Evolutionary conservation across 768 basidiomycete species (phyloP), one percentile per base, ranked within the genome.

Genomic region (Kwoniella bestiolae): DNA sequence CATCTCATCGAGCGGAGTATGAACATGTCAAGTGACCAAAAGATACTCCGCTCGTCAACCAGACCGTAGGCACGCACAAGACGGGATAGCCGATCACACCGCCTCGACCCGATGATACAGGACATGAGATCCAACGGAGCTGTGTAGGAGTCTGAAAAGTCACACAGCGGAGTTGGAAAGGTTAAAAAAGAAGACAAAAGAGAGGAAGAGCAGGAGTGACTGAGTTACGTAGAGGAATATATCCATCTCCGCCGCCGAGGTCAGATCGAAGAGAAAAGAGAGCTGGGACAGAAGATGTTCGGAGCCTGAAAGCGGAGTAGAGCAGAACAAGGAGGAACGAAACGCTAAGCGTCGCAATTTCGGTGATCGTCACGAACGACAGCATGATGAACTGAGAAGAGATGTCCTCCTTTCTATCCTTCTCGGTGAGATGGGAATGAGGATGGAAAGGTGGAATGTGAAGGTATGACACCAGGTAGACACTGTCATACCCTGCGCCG

Each of bases 131-230:
- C 32, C 0, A 6, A 18, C 25, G 14, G 28, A 8, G 46, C 9
- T 47, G 46, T 5, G 11, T 9, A 21, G 52, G 52, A 34, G 29
- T 55, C 21, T 16, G n/a, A 26, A 25, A 4, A 6, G 9, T 1
- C 46, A 47, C 3, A 23, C 18, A 25, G 18, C 46, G 52, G 52
- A 25, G 52, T 3, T 32, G 32, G 21, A 32, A 55, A 35, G 52
- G 3, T 55, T 38, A 55, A 55, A 55, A 29, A n/a, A 55, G 14
- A 29, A 25, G 18, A 34, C 31, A 55, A 55, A 55, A 47, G 46
- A 47, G 46, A 47, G n/a, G 9, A 9, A 21, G 18, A 41, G 38
- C 38, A 41, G 38, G 38, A 14, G 38, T 41, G 38, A 41, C n/a
- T 38, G 35, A 12, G 35, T 5, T 41, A 41, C 38, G 38, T 41